A percentile compares a stretch with the other conserved stretches of the same genome.
Evolutionary conservation across 2,329 filamentous ascomycete species (phyloP).

Genomic region (Alternaria incomplexa): DNA sequence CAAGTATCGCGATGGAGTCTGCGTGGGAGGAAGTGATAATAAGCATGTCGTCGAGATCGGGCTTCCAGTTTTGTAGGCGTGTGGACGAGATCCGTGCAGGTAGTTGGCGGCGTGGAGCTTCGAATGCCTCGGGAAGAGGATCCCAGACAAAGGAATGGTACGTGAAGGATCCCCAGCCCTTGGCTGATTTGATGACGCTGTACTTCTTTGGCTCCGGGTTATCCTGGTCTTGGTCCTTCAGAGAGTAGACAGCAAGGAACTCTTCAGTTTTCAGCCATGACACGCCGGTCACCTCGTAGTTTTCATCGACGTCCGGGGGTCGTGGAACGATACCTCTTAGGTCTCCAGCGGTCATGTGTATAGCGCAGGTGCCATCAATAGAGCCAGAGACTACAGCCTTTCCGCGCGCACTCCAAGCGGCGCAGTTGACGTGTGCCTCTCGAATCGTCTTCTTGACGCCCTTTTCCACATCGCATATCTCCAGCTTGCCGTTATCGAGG

Average conservation of each 20-base stretch:
- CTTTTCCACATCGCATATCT: constrained; percentile 78
- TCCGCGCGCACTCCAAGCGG: constrained; percentile 90
- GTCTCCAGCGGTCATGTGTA: constrained; percentile 82
- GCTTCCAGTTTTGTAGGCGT: constrained; percentile 79
- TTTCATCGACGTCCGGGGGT: constrained; percentile 69
- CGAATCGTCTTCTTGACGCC: constrained; percentile 63
- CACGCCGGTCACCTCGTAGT: constrained; percentile 74
- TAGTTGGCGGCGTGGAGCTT: constrained; percentile 62
- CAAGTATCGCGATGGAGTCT: constrained; percentile 79
- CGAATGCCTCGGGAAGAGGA: constrained; percentile 27
- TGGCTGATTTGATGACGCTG: constrained; percentile 72
- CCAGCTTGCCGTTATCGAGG: constrained; percentile 77
- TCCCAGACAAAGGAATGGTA: constrained; percentile 75
- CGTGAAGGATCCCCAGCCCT: constrained; percentile 63
- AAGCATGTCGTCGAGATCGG: constrained; percentile 79
- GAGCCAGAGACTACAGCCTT: constrained; percentile 92
- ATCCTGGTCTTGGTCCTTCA: constrained; percentile 52
- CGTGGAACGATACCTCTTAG: constrained; percentile 79
- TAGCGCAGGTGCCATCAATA: constrained; percentile 76
- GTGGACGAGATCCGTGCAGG: constrained; percentile 79
- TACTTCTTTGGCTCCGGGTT: constrained; percentile 70
- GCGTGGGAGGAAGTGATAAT: constrained; percentile 82
- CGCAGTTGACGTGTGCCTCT: constrained; percentile 77
- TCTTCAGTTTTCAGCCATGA: constrained; percentile 88
- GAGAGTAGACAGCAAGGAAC: constrained; percentile 75